Evolutionary conservation across 106 monocot genomes (phyloP), one percentile per base, ranked within the genome.

Genomic region (Vanilla planifolia): DNA sequence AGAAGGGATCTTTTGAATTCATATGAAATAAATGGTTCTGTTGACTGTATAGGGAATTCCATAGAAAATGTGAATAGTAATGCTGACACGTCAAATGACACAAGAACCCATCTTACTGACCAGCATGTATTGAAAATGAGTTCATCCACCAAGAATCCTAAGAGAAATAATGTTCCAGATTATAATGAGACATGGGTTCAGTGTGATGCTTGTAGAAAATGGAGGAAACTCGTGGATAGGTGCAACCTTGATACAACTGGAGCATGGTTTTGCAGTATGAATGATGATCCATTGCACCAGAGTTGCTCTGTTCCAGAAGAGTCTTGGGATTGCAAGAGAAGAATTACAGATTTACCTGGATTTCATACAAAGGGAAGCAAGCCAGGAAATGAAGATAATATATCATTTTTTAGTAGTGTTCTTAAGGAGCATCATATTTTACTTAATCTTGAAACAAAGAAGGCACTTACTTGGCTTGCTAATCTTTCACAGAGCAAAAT

Each of bases 181-280:
- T 73, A 59, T 48, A 72, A 51, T 74, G 89, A 95, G 57, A 87
- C 84, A 22, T 96, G 95, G 95, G 86, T 81, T 58, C 86, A 87
- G 64, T 96, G 96, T 72, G 96, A 96, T 91, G 78, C 96, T 69
- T 96, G 96, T 59, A 84, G 72, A 72, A 96, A 96, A 58, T 96
- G 96, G 96, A 74, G 96, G 58, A 96, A 75, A 61, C 71, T 87
- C 27, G 48, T 19, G 4, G 75, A 78, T 20, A 69, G 30, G 63
- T 67, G 60, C 33, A 44, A 35, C 33, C 69, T 80, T 51, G 84
- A 96, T 77, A 45, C 81, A 56, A 76, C 47, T 39, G 63, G 68
- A 51, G 84, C 80, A 24, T 96, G 96, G 96, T 96, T 96, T 67
- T 96, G 96, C 60, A 91, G 81, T 60, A 91, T 96, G 90, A 96